Evolutionary conservation across 805 yeast species (phyloP).

Genomic region (Ogataea chonburiensis): DNA sequence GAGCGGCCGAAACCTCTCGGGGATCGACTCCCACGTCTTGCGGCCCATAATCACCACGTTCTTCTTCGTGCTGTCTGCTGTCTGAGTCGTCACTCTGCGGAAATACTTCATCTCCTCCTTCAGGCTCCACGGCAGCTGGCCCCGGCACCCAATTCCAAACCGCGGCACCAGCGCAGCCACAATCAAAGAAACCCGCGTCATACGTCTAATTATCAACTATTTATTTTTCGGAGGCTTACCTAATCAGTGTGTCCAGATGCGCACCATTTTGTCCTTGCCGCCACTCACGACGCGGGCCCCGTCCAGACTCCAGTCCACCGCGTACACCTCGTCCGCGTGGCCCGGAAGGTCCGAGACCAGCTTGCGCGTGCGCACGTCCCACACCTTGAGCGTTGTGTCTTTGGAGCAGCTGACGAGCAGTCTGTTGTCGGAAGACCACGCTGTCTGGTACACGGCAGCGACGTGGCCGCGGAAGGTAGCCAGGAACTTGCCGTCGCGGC

Average conservation of each 20-base stretch:
- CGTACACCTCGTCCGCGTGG: slow-evolving; percentile 91
- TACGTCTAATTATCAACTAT: slow-evolving; percentile 1
- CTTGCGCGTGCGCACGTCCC: slow-evolving; percentile 90
- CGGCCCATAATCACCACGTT: slow-evolving; percentile 96
- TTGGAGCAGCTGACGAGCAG: slow-evolving; percentile 90
- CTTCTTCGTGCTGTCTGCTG: slow-evolving; percentile 31
- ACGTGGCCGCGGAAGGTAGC: slow-evolving; percentile 96
- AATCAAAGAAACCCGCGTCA: slow-evolving; percentile 53
- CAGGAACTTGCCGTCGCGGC: slow-evolving; percentile 83
- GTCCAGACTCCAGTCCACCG: slow-evolving; percentile 97
- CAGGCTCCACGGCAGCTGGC: slow-evolving; percentile 85
- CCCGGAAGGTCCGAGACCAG: slow-evolving; percentile 91
- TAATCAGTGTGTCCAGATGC: slow-evolving; percentile 81
- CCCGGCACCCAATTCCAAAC: slow-evolving; percentile 81
- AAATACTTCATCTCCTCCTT: slow-evolving; percentile 84
- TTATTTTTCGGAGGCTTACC: slow-evolving; percentile 5
- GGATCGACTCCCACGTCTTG: slow-evolving; percentile 94
- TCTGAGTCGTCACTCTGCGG: slow-evolving; percentile 62
- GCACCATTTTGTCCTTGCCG: slow-evolving; percentile 91
- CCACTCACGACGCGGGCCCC: slow-evolving; percentile 95
- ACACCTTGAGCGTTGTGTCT: slow-evolving; percentile 92
- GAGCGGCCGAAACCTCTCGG: slow-evolving; percentile 78
- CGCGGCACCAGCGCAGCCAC: slow-evolving; percentile 85
- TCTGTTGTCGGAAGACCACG: slow-evolving; percentile 96
- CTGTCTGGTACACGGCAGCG: slow-evolving; percentile 95